A percentile compares a stretch with the other conserved stretches of the same genome.
These are phyloP conservation scores for Berberis thunbergii DNA, from an alignment of 164 flowering plant species.

Conservation along the genomic window DNA sequence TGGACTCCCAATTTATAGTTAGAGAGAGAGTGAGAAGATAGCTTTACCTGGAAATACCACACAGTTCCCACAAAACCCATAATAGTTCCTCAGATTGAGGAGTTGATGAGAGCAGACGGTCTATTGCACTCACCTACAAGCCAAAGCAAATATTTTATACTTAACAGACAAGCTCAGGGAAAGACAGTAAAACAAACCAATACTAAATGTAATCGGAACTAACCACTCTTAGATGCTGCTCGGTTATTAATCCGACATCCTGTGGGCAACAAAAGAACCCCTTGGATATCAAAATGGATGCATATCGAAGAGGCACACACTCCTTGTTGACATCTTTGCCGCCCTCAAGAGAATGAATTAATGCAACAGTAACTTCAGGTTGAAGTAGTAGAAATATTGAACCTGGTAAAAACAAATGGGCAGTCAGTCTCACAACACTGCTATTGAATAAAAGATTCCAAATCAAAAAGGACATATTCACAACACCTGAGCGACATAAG, in stretches of 20 bases:
- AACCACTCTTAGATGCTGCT: slow-evolving; percentile 82
- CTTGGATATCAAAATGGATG: slow-evolving; percentile 59
- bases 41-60: slow-evolving; percentile 73
- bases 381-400: slow-evolving; percentile 60
- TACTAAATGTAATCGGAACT: slow-evolving; percentile 20
- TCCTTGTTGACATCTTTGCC: slow-evolving; percentile 39
- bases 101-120: slow-evolving; percentile 51
- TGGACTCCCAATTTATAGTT: background rate
- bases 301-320: slow-evolving; percentile 73
- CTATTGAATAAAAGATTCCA: background rate
- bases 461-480: slow-evolving; percentile 1
- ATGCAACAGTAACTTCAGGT: slow-evolving; percentile 57
- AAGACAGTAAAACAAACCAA: background rate
- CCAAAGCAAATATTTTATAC: background rate
- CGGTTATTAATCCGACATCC: slow-evolving; percentile 61
- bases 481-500: slow-evolving; percentile 70
- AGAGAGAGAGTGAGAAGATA: background rate
- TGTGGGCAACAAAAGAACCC: slow-evolving; percentile 66
- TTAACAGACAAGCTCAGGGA: background rate
- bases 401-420: slow-evolving; percentile 33
- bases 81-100: slow-evolving; percentile 73
- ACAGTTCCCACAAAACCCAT: slow-evolving; percentile 90
- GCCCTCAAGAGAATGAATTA: slow-evolving; percentile 62
- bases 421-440: background rate
- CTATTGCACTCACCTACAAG: slow-evolving; percentile 67